phyloP scores from a whole-genome alignment of 1,139 yeast species.

The Hansenula anomala region DNA sequence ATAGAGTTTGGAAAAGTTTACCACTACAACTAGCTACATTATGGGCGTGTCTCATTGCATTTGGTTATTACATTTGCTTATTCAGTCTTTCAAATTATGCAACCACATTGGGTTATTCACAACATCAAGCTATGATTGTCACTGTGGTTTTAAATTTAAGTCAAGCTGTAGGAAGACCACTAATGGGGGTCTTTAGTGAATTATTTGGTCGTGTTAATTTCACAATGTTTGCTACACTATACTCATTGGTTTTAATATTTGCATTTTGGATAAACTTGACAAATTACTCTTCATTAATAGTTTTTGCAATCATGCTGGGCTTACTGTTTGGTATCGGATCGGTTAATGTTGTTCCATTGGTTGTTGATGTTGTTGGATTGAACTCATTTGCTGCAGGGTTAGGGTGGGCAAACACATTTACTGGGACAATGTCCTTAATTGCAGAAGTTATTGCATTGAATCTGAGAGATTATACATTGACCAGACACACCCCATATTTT shows the following conservation, averaged over 20 bases:
- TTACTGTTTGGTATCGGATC: slow-evolving; percentile 50
- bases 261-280: slow-evolving; percentile 49
- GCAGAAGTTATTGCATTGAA: slow-evolving; percentile 47
- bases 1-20: slow-evolving; percentile 17
- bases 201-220: slow-evolving; percentile 43
- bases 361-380: slow-evolving; percentile 42
- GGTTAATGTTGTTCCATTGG: slow-evolving; percentile 48
- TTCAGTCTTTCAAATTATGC: slow-evolving; percentile 50
- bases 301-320: slow-evolving; percentile 45
- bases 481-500: slow-evolving; percentile 30
- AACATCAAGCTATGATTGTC: slow-evolving; percentile 42
- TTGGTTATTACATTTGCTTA: slow-evolving; percentile 44
- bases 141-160: slow-evolving; percentile 49
- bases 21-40: slow-evolving; percentile 33
- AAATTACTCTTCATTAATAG: slow-evolving; percentile 41
- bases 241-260: slow-evolving; percentile 33
- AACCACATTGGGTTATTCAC: slow-evolving; percentile 40
- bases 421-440: slow-evolving; percentile 26
- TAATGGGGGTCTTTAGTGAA: slow-evolving; percentile 45
- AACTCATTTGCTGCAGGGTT: slow-evolving; percentile 30
- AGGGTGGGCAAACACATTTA: slow-evolving; percentile 24
- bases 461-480: slow-evolving; percentile 25
- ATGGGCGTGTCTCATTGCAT: slow-evolving; percentile 33
- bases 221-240: slow-evolving; percentile 28
- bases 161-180: slow-evolving; percentile 51